Percentiles rank a stretch among this genome's conserved stretches.
Conservation (phyloP, 192 early-diverging fungal species). For the Backusella liffmaniae region DNA sequence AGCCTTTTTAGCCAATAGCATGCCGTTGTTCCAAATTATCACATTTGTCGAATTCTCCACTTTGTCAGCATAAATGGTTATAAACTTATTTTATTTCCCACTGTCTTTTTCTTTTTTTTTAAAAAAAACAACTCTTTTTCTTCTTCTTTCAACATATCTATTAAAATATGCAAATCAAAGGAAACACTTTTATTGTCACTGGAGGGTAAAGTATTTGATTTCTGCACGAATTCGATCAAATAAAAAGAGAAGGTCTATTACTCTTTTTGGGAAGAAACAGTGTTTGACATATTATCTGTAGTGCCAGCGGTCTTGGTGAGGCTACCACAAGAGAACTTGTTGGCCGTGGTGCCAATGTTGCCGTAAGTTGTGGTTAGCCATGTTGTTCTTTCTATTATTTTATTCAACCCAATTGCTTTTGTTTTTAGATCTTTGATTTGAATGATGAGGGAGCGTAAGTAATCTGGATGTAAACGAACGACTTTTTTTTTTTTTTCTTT, state of each 20-base stretch:
- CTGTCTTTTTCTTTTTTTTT: neutral
- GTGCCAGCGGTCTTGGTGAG: constrained; percentile 32
- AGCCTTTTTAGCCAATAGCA: neutral
- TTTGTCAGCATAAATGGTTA: neutral
- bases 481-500: neutral
- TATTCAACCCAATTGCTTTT: neutral
- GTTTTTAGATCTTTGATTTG: constrained; percentile 30
- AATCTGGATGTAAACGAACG: neutral
- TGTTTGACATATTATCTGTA: constrained; percentile 1
- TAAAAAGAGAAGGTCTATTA: neutral
- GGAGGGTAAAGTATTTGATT: constrained; percentile 21
- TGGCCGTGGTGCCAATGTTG: constrained; percentile 10
- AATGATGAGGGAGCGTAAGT: constrained; percentile 5
- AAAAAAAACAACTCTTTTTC: neutral
- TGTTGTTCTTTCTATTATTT: neutral
- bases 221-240: neutral
- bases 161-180: constrained; percentile 12
- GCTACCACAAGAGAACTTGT: constrained; percentile 12
- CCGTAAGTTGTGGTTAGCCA: constrained; percentile 3
- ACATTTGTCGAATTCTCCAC: neutral
- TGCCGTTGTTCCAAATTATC: neutral
- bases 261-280: neutral
- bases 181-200: constrained; percentile 22
- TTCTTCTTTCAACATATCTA: neutral
- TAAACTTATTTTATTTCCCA: constrained; percentile 6